Base-by-base conservation (phyloP, 768 basidiomycete species). In the Mycena vitilis region DNA sequence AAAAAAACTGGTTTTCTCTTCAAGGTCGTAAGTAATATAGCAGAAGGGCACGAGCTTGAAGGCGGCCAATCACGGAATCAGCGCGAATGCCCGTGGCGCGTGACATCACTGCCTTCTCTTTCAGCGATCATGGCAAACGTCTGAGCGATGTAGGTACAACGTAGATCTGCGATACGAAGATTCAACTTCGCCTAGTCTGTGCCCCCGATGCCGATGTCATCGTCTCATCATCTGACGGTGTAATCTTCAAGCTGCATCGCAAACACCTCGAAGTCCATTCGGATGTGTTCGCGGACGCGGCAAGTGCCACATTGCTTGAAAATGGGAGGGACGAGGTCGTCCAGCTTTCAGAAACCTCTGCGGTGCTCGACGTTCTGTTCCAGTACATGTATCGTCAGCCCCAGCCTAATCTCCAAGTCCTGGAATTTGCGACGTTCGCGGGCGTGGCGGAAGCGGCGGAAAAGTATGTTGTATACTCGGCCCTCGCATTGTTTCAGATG, bases 381-480 rank as follows among this genome's bases (percentile, higher is more conserved):
- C 73, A 74, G 63, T 74, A 65, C 61, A 69, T 74, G 59, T 67
- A 74, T 53, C 67, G 65, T 7, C 66, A 71, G 36, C 70, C 45
- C 1, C 75, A 71, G 18, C 74, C 74, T 4, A 57, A 73, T 48
- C 69, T 75, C 36, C 15, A 23, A 20, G 37, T 40, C 4, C 54
- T 74, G 37, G 52, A 65, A 4, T 74, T 73, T 52, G 47, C 12
- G 48, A 66, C n/a, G 12, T 71, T 47, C 56, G 63, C 22, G 60
- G 36, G 10, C 18, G 6, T 45, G 44, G 44, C 44, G 13, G 44
- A 45, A 20, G 44, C 44, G 44, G 44, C 44, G 16, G 44, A 45
- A 18, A 45, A 45, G 18, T 45, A 45, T 20, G 16, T 45, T 4
- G 44, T 45, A 2, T 45, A 45, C 7, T 45, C 44, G 44, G 44